These are phyloP conservation scores for Malus hybrid DNA, from an alignment of 331 rosid species.

Conservation along the genomic window DNA sequence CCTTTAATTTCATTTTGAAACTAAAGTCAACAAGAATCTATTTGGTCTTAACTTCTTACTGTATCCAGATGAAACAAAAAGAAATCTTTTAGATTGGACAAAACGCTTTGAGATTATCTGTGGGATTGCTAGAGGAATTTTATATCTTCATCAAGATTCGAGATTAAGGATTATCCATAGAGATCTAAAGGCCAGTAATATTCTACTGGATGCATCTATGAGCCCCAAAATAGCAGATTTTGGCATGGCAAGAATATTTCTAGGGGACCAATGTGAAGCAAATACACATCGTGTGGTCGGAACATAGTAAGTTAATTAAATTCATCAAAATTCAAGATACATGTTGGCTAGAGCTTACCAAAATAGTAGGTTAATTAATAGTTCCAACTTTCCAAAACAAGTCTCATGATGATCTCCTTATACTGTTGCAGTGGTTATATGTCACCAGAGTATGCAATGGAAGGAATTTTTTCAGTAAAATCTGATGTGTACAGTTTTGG, in stretches of 20 bases:
- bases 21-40: too few relatives aligned
- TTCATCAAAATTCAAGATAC: too few relatives aligned
- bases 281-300: too few relatives aligned
- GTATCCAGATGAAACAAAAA: not conserved
- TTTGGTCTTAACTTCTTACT: too few relatives aligned
- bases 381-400: not conserved
- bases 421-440: too few relatives aligned
- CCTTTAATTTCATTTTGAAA: too few relatives aligned
- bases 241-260: constrained; percentile 30
- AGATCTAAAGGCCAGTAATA: too few relatives aligned
- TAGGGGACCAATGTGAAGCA: not conserved
- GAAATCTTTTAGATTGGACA: not conserved
- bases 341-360: too few relatives aligned
- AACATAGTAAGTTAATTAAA: not conserved
- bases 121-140: not conserved
- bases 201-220: not conserved
- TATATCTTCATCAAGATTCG: too few relatives aligned
- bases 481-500: constrained; percentile 42
- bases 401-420: not conserved
- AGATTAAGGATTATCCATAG: too few relatives aligned
- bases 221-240: constrained; percentile 30
- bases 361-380: too few relatives aligned
- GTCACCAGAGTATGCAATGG: constrained; percentile 17
- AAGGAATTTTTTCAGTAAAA: constrained; percentile 26
- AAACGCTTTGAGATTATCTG: constrained; percentile 3